Evolutionary conservation across 2,329 filamentous ascomycete species (phyloP).

Genomic region (Orbilia javanica): DNA sequence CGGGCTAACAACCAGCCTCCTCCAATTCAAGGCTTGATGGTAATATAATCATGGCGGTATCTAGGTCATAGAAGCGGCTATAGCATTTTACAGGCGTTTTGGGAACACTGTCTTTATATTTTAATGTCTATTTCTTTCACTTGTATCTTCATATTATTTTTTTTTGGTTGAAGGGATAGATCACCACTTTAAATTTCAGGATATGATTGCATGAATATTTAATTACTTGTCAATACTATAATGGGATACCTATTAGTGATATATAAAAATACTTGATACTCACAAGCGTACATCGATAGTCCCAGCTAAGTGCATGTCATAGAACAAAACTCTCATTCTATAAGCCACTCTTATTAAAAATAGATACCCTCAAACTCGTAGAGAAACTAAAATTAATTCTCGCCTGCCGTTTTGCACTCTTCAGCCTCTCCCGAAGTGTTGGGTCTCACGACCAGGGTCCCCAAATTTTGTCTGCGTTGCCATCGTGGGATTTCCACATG

Average conservation of each 20-base stretch:
- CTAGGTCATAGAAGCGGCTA: background rate
- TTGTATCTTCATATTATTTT: background rate
- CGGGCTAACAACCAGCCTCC: background rate
- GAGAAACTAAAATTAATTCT: too few relatives aligned
- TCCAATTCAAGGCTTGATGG: background rate
- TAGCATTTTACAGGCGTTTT: conserved; percentile 32
- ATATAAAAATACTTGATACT: background rate
- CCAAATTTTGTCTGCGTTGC: background rate
- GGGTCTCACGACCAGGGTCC: background rate
- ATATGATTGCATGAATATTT: conserved; percentile 12
- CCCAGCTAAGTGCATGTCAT: too few relatives aligned
- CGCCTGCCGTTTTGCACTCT: too few relatives aligned
- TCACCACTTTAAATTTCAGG: conserved; percentile 16
- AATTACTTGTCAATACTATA: too few relatives aligned
- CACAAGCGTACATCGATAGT: background rate
- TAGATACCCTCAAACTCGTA: too few relatives aligned
- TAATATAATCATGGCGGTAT: background rate
- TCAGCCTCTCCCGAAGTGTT: too few relatives aligned
- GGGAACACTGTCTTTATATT: background rate
- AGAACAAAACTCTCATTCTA: too few relatives aligned
- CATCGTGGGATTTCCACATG: background rate
- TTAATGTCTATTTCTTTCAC: background rate
- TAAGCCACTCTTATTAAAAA: too few relatives aligned
- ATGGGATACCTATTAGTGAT: conserved; percentile 6
- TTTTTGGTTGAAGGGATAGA: background rate